These are phyloP conservation scores for Prillingera fragicola DNA, from an alignment of 1,284 basidiomycete species.

Conservation along the genomic window DNA sequence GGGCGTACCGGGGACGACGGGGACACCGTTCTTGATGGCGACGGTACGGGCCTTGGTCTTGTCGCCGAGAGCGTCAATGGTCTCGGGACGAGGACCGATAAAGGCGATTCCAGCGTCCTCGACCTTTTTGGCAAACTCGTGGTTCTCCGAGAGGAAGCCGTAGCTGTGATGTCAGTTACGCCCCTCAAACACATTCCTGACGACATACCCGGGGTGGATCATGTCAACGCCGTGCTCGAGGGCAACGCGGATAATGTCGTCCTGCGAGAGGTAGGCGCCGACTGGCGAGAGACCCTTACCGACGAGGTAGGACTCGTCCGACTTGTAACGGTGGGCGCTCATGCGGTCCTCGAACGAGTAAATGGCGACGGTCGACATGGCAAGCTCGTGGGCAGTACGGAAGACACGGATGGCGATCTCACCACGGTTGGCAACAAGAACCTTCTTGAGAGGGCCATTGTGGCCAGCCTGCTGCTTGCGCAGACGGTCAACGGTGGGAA, in stretches of 20 bases:
- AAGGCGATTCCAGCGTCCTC: constrained; percentile 97
- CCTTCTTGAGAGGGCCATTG: constrained; percentile 82
- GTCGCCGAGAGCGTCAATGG: constrained; percentile 96
- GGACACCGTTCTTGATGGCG: constrained; percentile 74
- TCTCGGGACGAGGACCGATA: constrained; percentile 91
- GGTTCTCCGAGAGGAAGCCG: constrained; percentile 97
- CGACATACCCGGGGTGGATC: constrained; percentile 89
- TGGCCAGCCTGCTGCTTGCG: constrained; percentile 86
- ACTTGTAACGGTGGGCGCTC: constrained; percentile 97
- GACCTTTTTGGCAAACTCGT: constrained; percentile 89
- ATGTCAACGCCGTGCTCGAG: constrained; percentile 97
- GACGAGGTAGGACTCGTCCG: constrained; percentile 97
- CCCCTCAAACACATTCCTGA: not conserved
- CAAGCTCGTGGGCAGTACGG: constrained; percentile 96
- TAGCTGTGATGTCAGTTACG: constrained; percentile 57
- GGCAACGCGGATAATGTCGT: constrained; percentile 92
- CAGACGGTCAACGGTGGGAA: constrained; percentile 77
- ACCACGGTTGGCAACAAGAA: constrained; percentile 92
- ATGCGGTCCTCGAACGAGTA: constrained; percentile 96
- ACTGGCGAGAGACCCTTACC: constrained; percentile 94
- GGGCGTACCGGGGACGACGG: constrained; percentile 95
- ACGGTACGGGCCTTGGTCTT: constrained; percentile 94
- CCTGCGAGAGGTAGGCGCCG: constrained; percentile 92
- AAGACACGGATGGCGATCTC: constrained; percentile 99
- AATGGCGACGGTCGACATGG: constrained; percentile 98